Evolutionary conservation across 768 basidiomycete genomes (phyloP).

Genomic region (Leccinum incarnatum): DNA sequence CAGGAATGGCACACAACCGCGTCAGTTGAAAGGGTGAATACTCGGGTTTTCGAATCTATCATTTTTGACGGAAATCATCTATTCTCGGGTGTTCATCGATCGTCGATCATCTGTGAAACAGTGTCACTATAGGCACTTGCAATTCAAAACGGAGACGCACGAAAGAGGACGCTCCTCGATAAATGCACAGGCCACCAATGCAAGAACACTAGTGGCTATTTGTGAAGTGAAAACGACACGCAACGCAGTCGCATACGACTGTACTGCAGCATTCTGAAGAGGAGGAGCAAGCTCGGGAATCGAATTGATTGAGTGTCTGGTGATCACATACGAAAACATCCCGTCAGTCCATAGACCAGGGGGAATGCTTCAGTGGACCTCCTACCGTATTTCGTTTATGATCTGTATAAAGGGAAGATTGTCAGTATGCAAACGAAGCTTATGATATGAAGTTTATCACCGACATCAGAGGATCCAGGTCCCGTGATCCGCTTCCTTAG

Average conservation of each 20-base stretch:
- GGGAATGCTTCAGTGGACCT: conserved; percentile 7
- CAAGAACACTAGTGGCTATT: conserved; percentile 59
- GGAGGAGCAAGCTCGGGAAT: conserved; percentile 62
- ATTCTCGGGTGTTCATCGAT: background rate
- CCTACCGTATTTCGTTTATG: conserved; percentile 68
- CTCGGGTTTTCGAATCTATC: background rate
- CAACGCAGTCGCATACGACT: conserved; percentile 77
- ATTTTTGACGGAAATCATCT: background rate
- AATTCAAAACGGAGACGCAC: conserved; percentile 6
- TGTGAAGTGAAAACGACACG: conserved; percentile 83
- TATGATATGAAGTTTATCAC: conserved; percentile 32
- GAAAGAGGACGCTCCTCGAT: conserved; percentile 74
- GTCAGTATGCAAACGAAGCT: conserved; percentile 15
- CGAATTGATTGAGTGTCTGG: conserved; percentile 66
- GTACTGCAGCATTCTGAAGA: conserved; percentile 58
- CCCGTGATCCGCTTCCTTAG: conserved; percentile 75
- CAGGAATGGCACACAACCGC: too few species aligned
- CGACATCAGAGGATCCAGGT: conserved; percentile 66
- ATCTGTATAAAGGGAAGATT: conserved; percentile 44
- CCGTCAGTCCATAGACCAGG: conserved; percentile 14
- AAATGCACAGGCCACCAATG: conserved; percentile 65
- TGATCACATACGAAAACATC: conserved; percentile 24
- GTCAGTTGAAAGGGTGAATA: background rate
- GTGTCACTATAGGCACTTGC: background rate
- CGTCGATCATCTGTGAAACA: background rate